Conservation (phyloP, 768 basidiomycete species). For the Russula ochroleuca region DNA sequence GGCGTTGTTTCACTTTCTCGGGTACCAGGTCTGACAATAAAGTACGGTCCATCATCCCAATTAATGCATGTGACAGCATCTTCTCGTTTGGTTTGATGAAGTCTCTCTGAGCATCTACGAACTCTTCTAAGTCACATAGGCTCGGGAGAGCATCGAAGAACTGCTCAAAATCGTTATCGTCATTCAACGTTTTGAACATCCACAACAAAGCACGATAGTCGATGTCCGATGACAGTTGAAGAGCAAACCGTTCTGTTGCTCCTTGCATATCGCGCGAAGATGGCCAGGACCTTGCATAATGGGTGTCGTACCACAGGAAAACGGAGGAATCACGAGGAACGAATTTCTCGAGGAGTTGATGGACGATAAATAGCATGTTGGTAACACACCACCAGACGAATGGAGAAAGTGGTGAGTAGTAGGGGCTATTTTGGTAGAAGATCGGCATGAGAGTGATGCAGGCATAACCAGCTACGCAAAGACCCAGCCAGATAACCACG, state of each 20-base stretch:
- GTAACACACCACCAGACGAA: not conserved
- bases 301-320: no score
- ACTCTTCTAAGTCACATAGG: not conserved
- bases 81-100: conserved; percentile 4
- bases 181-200: conserved; percentile 2
- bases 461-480: not conserved
- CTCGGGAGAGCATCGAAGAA: not conserved
- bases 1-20: not conserved
- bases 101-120: not conserved
- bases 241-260: not conserved
- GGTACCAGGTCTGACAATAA: conserved; percentile 1
- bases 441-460: no score
- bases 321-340: no score
- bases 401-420: not conserved
- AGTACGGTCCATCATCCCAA: conserved; percentile 2
- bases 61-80: not conserved
- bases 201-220: not conserved
- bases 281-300: not conserved
- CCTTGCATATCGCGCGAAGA: not conserved
- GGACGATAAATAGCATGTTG: not conserved
- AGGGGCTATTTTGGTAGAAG: not conserved
- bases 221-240: not conserved
- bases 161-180: conserved; percentile 3
- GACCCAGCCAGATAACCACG: not conserved
- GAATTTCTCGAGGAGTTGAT: not conserved